phyloP scores from a whole-genome alignment of 331 rosid genomes.

The Pyrus hybrid region DNA sequence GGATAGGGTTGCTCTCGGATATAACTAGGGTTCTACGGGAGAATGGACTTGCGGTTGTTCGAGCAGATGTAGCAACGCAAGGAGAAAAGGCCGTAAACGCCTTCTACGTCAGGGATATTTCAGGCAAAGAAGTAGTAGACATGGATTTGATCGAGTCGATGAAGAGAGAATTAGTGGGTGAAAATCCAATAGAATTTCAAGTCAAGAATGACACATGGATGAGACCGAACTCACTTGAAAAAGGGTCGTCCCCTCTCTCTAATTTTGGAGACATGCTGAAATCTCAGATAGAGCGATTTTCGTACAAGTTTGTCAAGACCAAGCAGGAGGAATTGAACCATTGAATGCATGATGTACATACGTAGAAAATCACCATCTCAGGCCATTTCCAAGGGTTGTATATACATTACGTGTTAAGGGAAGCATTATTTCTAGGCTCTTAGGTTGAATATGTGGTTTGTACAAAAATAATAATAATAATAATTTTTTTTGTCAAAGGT shows the following conservation, averaged over 20 bases:
- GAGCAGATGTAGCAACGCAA: constrained; percentile 62
- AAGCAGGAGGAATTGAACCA: neutral
- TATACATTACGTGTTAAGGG: too few relatives aligned
- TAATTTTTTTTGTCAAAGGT: neutral
- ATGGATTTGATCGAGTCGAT: constrained; percentile 41
- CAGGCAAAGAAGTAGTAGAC: constrained; percentile 52
- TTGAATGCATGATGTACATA: neutral
- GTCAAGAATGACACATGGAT: constrained; percentile 25
- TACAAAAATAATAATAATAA: too few relatives aligned
- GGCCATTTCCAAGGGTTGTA: too few relatives aligned
- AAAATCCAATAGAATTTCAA: constrained; percentile 31
- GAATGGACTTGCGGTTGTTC: constrained; percentile 50
- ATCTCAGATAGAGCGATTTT: constrained; percentile 35
- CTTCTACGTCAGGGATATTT: constrained; percentile 52
- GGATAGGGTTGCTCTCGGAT: constrained; percentile 55
- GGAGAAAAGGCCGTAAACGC: constrained; percentile 56
- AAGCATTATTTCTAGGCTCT: neutral
- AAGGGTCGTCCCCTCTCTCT: constrained; percentile 21
- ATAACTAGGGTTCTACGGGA: constrained; percentile 69
- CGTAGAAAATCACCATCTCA: neutral
- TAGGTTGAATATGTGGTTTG: too few relatives aligned
- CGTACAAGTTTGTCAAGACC: constrained; percentile 34
- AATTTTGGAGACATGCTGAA: constrained; percentile 35
- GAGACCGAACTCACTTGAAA: constrained; percentile 8
- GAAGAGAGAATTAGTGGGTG: constrained; percentile 41